A percentile compares a stretch with the other conserved stretches of the same genome.
Conservation (phyloP, 2,329 filamentous ascomycete species). For the Nigrospora sphaerica region DNA sequence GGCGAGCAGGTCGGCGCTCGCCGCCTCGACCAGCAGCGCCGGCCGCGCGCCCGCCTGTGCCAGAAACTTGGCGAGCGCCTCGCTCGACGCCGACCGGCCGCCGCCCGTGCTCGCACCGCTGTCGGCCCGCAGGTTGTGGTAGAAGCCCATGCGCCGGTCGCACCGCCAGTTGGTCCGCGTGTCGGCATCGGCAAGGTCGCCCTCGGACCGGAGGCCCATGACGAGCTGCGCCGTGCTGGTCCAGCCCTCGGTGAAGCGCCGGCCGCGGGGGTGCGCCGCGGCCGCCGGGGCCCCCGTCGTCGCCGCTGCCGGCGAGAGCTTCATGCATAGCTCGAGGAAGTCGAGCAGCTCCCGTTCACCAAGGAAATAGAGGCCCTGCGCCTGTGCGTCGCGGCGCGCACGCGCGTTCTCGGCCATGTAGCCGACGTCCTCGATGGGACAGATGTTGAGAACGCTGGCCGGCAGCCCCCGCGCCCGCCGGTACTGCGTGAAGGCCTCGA, state of each 20-base stretch:
- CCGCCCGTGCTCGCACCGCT: too few relatives aligned
- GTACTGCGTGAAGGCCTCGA: slow-evolving; percentile 21
- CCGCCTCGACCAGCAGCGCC: too few relatives aligned
- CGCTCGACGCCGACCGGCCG: too few relatives aligned
- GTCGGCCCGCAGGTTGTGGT: not conserved
- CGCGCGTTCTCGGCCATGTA: slow-evolving; percentile 1
- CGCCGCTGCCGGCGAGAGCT: too few relatives aligned
- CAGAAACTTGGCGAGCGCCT: too few relatives aligned
- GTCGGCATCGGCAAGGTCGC: not conserved
- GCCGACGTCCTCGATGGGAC: slow-evolving; percentile 13
- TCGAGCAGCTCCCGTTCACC: not conserved
- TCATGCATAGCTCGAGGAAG: not conserved
- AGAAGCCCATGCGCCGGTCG: slow-evolving; percentile 1
- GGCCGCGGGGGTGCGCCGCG: too few relatives aligned
- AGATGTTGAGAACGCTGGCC: slow-evolving; percentile 25
- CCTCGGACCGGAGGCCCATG: not conserved
- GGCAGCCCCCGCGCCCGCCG: slow-evolving; percentile 16
- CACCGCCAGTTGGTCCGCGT: not conserved
- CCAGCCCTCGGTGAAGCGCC: too few relatives aligned
- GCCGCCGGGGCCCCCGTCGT: too few relatives aligned
- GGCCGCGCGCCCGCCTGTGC: too few relatives aligned
- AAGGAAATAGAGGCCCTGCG: not conserved
- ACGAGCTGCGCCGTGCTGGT: not conserved
- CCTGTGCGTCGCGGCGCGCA: not conserved
- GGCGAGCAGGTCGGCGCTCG: too few relatives aligned